Evolutionary conservation across 202 grass and related monocot species (phyloP).

Genomic region (Zoysia matrella): DNA sequence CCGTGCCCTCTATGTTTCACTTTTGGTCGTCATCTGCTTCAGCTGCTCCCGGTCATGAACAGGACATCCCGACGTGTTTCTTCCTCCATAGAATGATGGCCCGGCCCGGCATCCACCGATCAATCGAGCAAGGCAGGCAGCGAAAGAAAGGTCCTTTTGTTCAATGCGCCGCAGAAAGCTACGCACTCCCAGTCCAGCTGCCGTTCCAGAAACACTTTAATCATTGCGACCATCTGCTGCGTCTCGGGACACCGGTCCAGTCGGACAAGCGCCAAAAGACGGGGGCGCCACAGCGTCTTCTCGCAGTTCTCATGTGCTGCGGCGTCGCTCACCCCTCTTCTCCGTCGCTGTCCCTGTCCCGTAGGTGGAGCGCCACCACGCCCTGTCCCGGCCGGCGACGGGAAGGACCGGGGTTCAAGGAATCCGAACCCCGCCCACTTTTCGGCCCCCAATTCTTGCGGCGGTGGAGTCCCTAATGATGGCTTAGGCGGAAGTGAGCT

Average conservation of each 20-base stretch:
- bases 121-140: constrained; percentile 4
- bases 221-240: constrained; percentile 69
- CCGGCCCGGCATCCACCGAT: constrained; percentile 15
- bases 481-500: constrained; percentile 35
- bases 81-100: constrained; percentile 38
- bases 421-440: constrained; percentile 52
- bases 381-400: constrained; percentile 3
- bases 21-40: constrained; percentile 33
- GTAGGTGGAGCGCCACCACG: background rate
- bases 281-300: constrained; percentile 14
- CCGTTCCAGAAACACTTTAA: constrained; percentile 68
- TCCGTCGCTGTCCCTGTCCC: background rate
- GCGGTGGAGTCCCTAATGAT: constrained; percentile 64
- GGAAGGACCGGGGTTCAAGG: constrained; percentile 32
- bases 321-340: background rate
- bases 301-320: constrained; percentile 20
- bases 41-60: constrained; percentile 32
- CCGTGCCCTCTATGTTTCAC: background rate
- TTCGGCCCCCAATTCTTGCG: constrained; percentile 42
- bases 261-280: constrained; percentile 58
- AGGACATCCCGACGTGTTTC: constrained; percentile 32
- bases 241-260: constrained; percentile 48
- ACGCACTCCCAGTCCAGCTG: constrained; percentile 52
- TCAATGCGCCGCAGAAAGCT: constrained; percentile 54
- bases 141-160: background rate